Evolutionary conservation across 495 filamentous ascomycete species (phyloP).

Genomic region (Aspergillus ostianus): DNA sequence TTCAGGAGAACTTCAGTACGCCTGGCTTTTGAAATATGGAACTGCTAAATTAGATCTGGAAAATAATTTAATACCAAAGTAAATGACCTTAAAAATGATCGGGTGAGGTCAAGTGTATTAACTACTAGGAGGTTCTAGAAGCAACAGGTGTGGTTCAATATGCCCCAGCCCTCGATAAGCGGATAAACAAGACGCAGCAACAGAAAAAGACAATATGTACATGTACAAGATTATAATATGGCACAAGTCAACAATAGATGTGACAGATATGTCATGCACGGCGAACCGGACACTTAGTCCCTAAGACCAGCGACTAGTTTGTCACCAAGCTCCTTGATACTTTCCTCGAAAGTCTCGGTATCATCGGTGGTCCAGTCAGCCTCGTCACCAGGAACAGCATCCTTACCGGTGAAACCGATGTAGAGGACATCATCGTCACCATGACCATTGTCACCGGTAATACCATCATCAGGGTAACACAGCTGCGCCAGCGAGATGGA

Average conservation of each 20-base stretch:
- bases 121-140: conserved; percentile 8
- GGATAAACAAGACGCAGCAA: neutral
- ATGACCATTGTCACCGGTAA: conserved; percentile 53
- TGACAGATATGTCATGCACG: neutral
- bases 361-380: conserved; percentile 49
- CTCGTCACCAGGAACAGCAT: conserved; percentile 47
- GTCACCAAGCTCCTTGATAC: conserved; percentile 49
- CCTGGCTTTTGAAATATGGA: no score
- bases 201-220: neutral
- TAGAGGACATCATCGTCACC: conserved; percentile 50
- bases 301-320: conserved; percentile 26
- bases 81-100: no score
- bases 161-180: conserved; percentile 12
- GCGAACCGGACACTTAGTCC: neutral
- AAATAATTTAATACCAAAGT: no score
- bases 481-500: conserved; percentile 55
- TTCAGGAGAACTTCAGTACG: no score
- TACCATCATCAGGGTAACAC: conserved; percentile 47
- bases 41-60: no score
- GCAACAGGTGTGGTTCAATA: conserved; percentile 15
- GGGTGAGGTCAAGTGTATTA: no score
- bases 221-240: neutral
- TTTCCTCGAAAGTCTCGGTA: conserved; percentile 47
- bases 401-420: conserved; percentile 50
- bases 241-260: neutral